These are phyloP conservation scores for Penicillium simplicissimum DNA, from an alignment of 495 filamentous ascomycete species.

Conservation along the genomic window DNA sequence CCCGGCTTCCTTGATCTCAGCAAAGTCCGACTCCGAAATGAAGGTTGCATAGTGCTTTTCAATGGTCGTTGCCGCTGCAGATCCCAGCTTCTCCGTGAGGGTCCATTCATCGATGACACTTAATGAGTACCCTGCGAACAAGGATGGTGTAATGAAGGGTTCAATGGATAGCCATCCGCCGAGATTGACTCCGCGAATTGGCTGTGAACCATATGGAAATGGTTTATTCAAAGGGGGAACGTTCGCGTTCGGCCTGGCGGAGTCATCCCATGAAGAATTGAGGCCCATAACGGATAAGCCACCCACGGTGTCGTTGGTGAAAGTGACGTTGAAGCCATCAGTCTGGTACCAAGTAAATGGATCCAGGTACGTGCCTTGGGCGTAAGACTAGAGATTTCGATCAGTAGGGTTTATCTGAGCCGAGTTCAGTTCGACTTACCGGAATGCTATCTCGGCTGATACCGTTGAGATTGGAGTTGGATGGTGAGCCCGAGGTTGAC, in stretches of 20 bases:
- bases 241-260: conserved; percentile 69
- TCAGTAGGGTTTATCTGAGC: not conserved
- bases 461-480: conserved; percentile 57
- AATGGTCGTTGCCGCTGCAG: conserved; percentile 57
- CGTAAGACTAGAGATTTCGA: conserved; percentile 38
- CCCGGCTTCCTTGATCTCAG: conserved; percentile 80
- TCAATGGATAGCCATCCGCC: conserved; percentile 95
- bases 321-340: conserved; percentile 89
- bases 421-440: conserved; percentile 21
- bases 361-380: conserved; percentile 77
- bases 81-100: conserved; percentile 67
- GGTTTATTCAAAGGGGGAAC: conserved; percentile 73
- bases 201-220: conserved; percentile 71
- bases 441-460: conserved; percentile 67
- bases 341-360: conserved; percentile 95
- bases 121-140: conserved; percentile 69
- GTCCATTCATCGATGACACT: conserved; percentile 89
- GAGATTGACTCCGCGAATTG: conserved; percentile 87
- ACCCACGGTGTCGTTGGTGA: conserved; percentile 81
- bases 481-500: conserved; percentile 36
- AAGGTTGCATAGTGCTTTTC: conserved; percentile 92
- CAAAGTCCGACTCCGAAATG: conserved; percentile 78
- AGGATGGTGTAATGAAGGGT: conserved; percentile 90
- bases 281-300: conserved; percentile 89
- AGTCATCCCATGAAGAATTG: conserved; percentile 84